Base-by-base conservation (phyloP, 345 rosid species). In the Crucihimalaya himalaica region DNA sequence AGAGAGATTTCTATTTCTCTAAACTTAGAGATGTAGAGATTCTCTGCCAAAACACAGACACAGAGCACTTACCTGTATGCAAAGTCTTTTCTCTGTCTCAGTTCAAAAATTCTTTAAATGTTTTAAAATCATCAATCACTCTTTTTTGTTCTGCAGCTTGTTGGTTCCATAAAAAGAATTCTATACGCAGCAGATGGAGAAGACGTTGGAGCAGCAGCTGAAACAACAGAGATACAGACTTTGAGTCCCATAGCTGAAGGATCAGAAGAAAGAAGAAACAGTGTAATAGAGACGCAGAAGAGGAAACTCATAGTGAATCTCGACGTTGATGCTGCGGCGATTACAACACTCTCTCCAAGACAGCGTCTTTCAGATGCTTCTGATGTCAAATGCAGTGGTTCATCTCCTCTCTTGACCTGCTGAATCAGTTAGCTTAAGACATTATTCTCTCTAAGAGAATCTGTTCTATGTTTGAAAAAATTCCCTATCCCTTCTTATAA, bases 1-100 rank as follows among this genome's bases (percentile, higher is more conserved):
- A 96, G 80, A 85, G 99, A 78, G 97, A 96, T 74, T 96, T 89
- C 81, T 96, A 96, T 75, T 92, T 96, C 66, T 87, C 82, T 6
- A 96, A 92, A 79, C 80, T 92, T 54, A 84, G 98, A 79, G 99
- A 96, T 60, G 86, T 96, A 5, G 97, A 92, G 86, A 89, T 92
- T 40, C 68, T 96, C 76, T 90, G 97, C 79, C 95, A 90, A 78
- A 86, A 79, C 52, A 88, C 86, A 4, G 86, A 70, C 74, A 80
- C 88, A 9, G 95, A 96, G 45, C 73, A 81, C 74, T 77, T 87
- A 23, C 84, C 93, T 31, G 98, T 96, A 86, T 7, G 57, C 61
- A 55, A 54, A 20, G 0, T 18, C 12, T 58, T 20, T 60, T 60
- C 72, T 53, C 9, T 48, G 68, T 19, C 20, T 28, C 58, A 4